These are phyloP conservation scores for Cydonia oblonga DNA, from an alignment of 331 rosid genomes.

Conservation along the genomic window DNA sequence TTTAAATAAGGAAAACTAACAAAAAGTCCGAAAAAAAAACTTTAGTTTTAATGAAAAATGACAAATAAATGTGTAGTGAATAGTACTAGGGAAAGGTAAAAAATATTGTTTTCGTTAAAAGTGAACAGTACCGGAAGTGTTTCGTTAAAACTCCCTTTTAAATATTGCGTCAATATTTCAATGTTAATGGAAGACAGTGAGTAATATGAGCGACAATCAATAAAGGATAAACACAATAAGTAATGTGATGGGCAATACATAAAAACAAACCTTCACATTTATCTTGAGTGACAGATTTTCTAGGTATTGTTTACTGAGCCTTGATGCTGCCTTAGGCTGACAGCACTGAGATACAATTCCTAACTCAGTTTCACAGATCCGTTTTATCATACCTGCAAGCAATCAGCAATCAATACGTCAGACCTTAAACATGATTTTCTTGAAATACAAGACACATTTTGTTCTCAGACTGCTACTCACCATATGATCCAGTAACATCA, in stretches of 20 bases:
- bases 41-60: no score
- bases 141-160: not conserved
- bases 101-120: no score
- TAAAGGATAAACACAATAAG: not conserved
- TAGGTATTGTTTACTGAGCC: slow-evolving; percentile 22
- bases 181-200: no score
- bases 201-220: no score
- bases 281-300: slow-evolving; percentile 61
- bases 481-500: slow-evolving; percentile 29
- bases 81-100: no score
- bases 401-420: not conserved
- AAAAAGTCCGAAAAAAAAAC: no score
- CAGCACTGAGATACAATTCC: slow-evolving; percentile 55
- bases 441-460: not conserved
- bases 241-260: not conserved
- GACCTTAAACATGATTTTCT: not conserved
- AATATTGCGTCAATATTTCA: not conserved
- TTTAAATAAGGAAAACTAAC: no score
- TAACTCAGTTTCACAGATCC: slow-evolving; percentile 38
- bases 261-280: slow-evolving; percentile 26
- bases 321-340: slow-evolving; percentile 23
- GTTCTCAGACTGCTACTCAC: slow-evolving; percentile 6
- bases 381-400: slow-evolving; percentile 29
- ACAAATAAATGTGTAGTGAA: no score
- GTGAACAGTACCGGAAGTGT: no score